Percentiles rank a stretch among this genome's conserved stretches.
Conservation (phyloP, 78 protist genomes). For the Planoprotostelium fungivorum region DNA sequence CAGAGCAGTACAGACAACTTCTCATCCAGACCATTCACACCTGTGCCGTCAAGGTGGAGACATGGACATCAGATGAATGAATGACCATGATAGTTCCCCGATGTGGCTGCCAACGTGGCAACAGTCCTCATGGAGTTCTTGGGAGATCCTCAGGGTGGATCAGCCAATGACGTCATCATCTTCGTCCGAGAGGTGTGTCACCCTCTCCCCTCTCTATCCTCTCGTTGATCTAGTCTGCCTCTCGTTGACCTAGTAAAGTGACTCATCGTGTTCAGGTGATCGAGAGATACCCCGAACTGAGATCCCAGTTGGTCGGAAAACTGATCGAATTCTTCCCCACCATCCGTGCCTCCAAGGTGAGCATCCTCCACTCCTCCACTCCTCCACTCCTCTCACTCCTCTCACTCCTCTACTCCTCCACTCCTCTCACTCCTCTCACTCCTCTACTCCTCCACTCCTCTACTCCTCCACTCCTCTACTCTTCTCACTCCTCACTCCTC, state of each 20-base stretch:
- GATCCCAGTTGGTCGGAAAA: slow-evolving; percentile 37
- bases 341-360: slow-evolving; percentile 29
- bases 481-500: too few relatives aligned
- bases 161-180: slow-evolving; percentile 72
- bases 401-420: too few relatives aligned
- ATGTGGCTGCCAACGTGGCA: slow-evolving; percentile 80
- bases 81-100: slow-evolving; percentile 88
- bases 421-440: too few relatives aligned
- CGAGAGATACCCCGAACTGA: slow-evolving; percentile 77
- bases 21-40: slow-evolving; percentile 84
- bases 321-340: slow-evolving; percentile 47
- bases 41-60: slow-evolving; percentile 45
- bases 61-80: slow-evolving; percentile 68
- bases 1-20: slow-evolving; percentile 76
- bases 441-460: too few relatives aligned
- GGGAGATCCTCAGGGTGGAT: slow-evolving; percentile 47
- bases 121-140: slow-evolving; percentile 84
- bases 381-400: too few relatives aligned
- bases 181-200: slow-evolving; percentile 84
- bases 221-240: too few relatives aligned
- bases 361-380: neutral
- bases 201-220: too few relatives aligned
- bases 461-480: too few relatives aligned
- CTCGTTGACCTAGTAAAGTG: too few relatives aligned
- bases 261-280: slow-evolving; percentile 27